These are phyloP conservation scores for Anthracocystis walkeri DNA, from an alignment of 1,284 basidiomycete species.

Conservation along the genomic window DNA sequence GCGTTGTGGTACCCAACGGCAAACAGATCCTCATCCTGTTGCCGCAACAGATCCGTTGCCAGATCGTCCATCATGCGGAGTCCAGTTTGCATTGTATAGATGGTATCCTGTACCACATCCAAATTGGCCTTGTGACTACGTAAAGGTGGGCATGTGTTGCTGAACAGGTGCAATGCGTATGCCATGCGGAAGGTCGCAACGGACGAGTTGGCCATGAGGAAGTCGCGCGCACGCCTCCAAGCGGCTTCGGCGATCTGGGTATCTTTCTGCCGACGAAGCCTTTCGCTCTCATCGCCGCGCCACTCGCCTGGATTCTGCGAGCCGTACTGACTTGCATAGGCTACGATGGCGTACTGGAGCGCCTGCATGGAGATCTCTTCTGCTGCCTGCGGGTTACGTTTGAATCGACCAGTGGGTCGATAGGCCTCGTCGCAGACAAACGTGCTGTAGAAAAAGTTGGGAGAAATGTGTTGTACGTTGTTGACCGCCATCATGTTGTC, in stretches of 20 bases:
- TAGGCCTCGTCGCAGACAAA: constrained; percentile 44
- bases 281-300: constrained; percentile 25
- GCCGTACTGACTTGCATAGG: constrained; percentile 48
- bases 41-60: constrained; percentile 39
- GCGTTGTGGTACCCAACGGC: constrained; percentile 34
- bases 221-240: constrained; percentile 43
- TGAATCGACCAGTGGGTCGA: constrained; percentile 30
- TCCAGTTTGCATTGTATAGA: constrained; percentile 35
- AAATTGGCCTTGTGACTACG: constrained; percentile 19
- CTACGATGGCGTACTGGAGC: constrained; percentile 42
- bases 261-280: constrained; percentile 29
- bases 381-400: constrained; percentile 31
- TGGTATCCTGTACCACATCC: constrained; percentile 28
- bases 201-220: constrained; percentile 38
- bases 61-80: constrained; percentile 50
- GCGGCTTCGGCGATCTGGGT: constrained; percentile 45
- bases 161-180: constrained; percentile 44
- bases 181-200: constrained; percentile 48
- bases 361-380: constrained; percentile 47
- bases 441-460: constrained; percentile 47
- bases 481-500: constrained; percentile 38
- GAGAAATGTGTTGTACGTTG: constrained; percentile 36
- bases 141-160: constrained; percentile 43
- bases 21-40: constrained; percentile 41
- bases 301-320: constrained; percentile 36